Percentiles rank a stretch among this genome's conserved stretches.
Conservation (phyloP, 345 rosid genomes). For the Arabis alpina region DNA sequence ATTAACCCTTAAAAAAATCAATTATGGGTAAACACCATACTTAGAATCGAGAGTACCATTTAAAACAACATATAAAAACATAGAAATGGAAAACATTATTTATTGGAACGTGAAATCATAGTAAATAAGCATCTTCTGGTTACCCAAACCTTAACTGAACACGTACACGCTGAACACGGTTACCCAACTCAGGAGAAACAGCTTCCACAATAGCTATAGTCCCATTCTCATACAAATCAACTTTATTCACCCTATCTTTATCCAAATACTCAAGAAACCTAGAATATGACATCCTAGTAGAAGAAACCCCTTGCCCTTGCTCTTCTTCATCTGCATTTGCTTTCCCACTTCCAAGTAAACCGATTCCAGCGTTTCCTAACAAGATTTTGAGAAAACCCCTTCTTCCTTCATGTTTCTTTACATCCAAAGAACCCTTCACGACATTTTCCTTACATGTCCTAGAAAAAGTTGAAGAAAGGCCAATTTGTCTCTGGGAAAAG, state of each 20-base stretch:
- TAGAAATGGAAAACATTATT: too few relatives aligned
- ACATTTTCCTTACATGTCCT: conserved; percentile 48
- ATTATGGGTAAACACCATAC: too few relatives aligned
- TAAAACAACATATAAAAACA: too few relatives aligned
- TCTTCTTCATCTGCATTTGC: conserved; percentile 93
- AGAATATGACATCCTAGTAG: conserved; percentile 98
- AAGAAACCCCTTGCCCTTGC: conserved; percentile 51
- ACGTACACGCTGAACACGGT: too few relatives aligned
- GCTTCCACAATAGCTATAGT: too few relatives aligned
- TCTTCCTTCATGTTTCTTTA: conserved; percentile 60
- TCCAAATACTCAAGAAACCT: conserved; percentile 95
- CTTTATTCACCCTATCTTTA: conserved; percentile 83
- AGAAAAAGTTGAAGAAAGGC: conserved; percentile 44
- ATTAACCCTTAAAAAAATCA: too few relatives aligned
- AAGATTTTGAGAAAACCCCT: conserved; percentile 72
- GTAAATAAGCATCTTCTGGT: too few relatives aligned
- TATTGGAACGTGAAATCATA: too few relatives aligned
- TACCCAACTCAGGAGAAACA: too few relatives aligned
- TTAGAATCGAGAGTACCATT: too few relatives aligned
- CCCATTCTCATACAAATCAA: too few relatives aligned
- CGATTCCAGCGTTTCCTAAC: conserved; percentile 69
- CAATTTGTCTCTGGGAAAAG: conserved; percentile 47
- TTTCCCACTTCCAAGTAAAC: conserved; percentile 65
- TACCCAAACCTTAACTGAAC: too few relatives aligned
- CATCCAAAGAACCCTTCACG: conserved; percentile 60